These are phyloP conservation scores for Euphorbia lathyris DNA, from an alignment of 345 rosid genomes.

Conservation along the genomic window DNA sequence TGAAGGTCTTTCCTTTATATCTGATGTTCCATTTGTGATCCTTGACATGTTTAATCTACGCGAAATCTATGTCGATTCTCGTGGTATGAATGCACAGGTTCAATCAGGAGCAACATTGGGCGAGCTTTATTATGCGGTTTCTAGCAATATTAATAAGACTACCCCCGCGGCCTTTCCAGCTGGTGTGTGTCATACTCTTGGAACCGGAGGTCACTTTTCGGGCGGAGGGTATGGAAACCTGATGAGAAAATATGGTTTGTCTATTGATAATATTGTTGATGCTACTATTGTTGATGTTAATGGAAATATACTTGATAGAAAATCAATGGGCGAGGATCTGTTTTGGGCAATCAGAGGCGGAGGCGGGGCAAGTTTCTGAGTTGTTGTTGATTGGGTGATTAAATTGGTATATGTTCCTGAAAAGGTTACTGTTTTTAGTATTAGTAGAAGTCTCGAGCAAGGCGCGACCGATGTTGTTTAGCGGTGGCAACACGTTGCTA, in stretches of 20 bases:
- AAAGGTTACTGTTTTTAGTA: too few species aligned
- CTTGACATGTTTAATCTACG: too few species aligned
- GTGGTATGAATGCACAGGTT: slow-evolving; percentile 45
- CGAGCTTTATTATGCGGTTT: slow-evolving; percentile 45
- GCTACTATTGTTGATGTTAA: too few species aligned
- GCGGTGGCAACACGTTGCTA: slow-evolving; percentile 50
- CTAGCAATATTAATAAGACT: too few species aligned
- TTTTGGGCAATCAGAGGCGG: too few species aligned
- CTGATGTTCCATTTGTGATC: too few species aligned
- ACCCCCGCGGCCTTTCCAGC: slow-evolving; percentile 60
- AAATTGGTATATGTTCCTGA: slow-evolving; percentile 41
- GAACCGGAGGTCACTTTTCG: slow-evolving; percentile 54
- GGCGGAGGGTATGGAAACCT: slow-evolving; percentile 62
- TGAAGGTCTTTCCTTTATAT: too few species aligned
- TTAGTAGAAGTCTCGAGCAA: slow-evolving; percentile 22
- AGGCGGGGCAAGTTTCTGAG: slow-evolving; percentile 59
- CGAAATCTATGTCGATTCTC: slow-evolving; percentile 30
- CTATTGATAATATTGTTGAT: slow-evolving; percentile 52
- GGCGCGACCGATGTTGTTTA: slow-evolving; percentile 41
- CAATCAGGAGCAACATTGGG: slow-evolving; percentile 57
- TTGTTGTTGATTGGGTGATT: slow-evolving; percentile 47
- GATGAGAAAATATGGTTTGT: slow-evolving; percentile 50
- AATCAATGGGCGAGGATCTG: too few species aligned
- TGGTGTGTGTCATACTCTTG: slow-evolving; percentile 55
- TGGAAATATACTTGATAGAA: too few species aligned